A percentile compares a stretch with the other conserved stretches of the same genome.
Conservation (phyloP, 768 basidiomycete genomes). For the Mycena indigotica region DNA sequence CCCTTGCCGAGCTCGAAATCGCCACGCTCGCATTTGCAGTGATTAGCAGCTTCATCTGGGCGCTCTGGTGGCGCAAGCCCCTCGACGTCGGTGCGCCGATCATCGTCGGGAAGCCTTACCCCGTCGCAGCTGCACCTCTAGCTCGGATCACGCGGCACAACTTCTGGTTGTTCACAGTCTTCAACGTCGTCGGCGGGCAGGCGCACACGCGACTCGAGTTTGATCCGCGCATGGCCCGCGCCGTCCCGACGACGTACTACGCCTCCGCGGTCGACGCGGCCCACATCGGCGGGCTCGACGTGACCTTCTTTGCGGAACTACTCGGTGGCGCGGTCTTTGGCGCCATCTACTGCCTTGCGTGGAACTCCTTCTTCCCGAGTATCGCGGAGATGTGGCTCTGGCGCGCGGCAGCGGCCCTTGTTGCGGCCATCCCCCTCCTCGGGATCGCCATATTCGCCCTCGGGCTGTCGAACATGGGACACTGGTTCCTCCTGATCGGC, state of each 20-base stretch:
- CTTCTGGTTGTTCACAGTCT: background rate
- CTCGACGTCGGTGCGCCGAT: slow-evolving; percentile 32
- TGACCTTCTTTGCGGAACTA: background rate
- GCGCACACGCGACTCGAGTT: background rate
- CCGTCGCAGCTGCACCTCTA: background rate
- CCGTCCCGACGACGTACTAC: background rate
- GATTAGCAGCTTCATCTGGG: slow-evolving; percentile 33
- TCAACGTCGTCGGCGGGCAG: background rate
- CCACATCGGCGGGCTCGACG: background rate
- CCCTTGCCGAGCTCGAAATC: slow-evolving; percentile 38
- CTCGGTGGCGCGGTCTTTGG: slow-evolving; percentile 26
- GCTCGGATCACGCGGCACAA: background rate
- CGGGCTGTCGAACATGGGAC: background rate
- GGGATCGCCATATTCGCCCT: background rate
- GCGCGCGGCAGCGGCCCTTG: slow-evolving; percentile 20
- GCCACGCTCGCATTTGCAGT: slow-evolving; percentile 36
- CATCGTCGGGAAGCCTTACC: background rate
- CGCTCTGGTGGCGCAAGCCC: slow-evolving; percentile 44
- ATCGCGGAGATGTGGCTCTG: slow-evolving; percentile 22
- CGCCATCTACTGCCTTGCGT: slow-evolving; percentile 29
- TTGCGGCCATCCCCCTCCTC: slow-evolving; percentile 13
- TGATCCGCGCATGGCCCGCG: too few relatives aligned
- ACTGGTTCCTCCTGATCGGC: background rate
- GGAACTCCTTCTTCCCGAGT: slow-evolving; percentile 27
- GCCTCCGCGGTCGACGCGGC: background rate